Base-by-base conservation (phyloP, 2,329 filamentous ascomycete genomes). In the Whalleya microplaca region DNA sequence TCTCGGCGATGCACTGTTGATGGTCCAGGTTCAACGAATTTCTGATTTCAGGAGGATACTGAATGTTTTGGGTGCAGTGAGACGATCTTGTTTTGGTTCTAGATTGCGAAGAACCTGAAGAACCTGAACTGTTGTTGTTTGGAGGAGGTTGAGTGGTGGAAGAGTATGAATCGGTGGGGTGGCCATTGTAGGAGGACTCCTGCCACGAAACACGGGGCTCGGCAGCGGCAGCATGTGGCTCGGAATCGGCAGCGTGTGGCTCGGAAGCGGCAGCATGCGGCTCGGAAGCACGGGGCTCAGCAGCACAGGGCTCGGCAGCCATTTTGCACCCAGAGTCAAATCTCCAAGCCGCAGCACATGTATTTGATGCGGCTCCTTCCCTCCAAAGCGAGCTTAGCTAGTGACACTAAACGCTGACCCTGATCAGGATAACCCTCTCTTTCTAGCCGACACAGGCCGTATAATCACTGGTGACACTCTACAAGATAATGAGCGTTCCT, bases 1-100 rank as follows among this genome's bases (percentile, higher is more conserved):
- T 68, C 1, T 57, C 55, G 45, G 45, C 2, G 16, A 65, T 20
- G 21, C 57, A 62, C 42, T 46, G 23, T 48, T 50, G 50, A 45
- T 67, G 65, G 10, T 46, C 32, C 45, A 52, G 49, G 23, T 61
- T 60, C 21, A 52, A 46, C 23, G 55, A 23, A 10, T 41, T 7
- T 37, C 19, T 41, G 23, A 21, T n/a, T 6, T 37, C 53, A 21
- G 46, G 10, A 16, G 18, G 41, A n/a, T 7, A n/a, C 45, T 21
- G n/a, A 56, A 46, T 29, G 37, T 32, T 27, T 37, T 40, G 21
- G 51, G 27, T 32, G 45, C n/a, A n/a, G n/a, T n/a, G n/a, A n/a
- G n/a, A 49, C 37, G 46, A 21, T 20, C 21, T 21, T 20, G 52
- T 50, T 54, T 56, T 20, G 7, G 51, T 40, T 41, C 29, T 40